These are phyloP conservation scores for Pseudogymnoascus sp. DNA, from an alignment of 2,329 filamentous ascomycete genomes.

Conservation along the genomic window DNA sequence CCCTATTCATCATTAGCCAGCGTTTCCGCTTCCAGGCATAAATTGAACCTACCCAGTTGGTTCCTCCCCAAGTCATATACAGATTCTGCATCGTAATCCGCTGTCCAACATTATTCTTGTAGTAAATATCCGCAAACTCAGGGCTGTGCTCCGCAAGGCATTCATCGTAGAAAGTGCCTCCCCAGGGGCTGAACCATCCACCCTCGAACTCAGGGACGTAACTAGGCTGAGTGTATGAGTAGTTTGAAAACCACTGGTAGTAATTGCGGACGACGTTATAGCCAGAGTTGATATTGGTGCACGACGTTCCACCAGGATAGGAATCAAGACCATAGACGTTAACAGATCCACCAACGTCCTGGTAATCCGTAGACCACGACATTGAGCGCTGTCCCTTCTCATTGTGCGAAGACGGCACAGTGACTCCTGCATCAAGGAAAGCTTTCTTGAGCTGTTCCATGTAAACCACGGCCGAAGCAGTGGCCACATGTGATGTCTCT, in stretches of 20 bases:
- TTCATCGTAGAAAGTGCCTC: constrained; percentile 44
- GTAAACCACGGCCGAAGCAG: constrained; percentile 42
- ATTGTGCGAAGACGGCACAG: constrained; percentile 44
- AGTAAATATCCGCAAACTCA: constrained; percentile 48
- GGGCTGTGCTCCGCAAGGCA: constrained; percentile 40
- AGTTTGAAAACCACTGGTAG: constrained; percentile 51
- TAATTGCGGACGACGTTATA: constrained; percentile 47
- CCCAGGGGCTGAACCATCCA: constrained; percentile 49
- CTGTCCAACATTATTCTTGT: constrained; percentile 49
- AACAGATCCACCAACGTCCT: constrained; percentile 49
- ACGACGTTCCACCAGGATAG: constrained; percentile 43
- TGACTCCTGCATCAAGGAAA: constrained; percentile 40
- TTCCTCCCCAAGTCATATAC: constrained; percentile 50
- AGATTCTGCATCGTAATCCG: constrained; percentile 42
- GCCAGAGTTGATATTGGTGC: constrained; percentile 42
- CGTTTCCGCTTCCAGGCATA: not conserved
- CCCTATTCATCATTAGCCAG: constrained; percentile 7
- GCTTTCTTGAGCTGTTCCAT: constrained; percentile 46
- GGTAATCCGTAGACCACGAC: constrained; percentile 49
- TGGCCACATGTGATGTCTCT: constrained; percentile 36
- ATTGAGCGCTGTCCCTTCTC: constrained; percentile 43
- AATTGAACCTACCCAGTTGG: constrained; percentile 40
- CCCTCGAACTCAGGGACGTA: constrained; percentile 49
- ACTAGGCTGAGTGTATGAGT: constrained; percentile 46
- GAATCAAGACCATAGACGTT: constrained; percentile 43